These are phyloP conservation scores for Takashimella tepidaria DNA, from an alignment of 1,284 basidiomycete genomes.

Conservation along the genomic window DNA sequence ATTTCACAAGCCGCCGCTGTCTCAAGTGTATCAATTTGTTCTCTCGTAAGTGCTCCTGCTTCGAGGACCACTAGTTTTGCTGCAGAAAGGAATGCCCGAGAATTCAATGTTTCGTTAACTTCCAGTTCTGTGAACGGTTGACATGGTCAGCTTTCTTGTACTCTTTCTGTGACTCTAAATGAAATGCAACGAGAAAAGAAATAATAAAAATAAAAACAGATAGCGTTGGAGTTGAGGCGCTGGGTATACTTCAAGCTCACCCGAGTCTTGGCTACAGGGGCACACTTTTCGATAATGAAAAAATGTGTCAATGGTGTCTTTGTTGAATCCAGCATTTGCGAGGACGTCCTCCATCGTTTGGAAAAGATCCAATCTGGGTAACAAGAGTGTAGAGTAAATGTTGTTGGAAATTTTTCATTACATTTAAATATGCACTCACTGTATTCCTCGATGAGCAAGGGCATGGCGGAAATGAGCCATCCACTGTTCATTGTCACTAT, in stretches of 20 bases:
- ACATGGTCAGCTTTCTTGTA: too few species aligned
- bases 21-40: conserved; percentile 11
- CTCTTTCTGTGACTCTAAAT: too few species aligned
- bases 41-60: conserved; percentile 4
- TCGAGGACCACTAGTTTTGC: conserved; percentile 13
- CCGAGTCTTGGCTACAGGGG: conserved; percentile 2
- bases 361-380: conserved; percentile 9
- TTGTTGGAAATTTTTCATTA: not conserved
- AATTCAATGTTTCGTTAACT: conserved; percentile 7
- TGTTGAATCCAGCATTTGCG: conserved; percentile 10
- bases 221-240: too few species aligned
- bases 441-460: conserved; percentile 7
- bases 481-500: not conserved
- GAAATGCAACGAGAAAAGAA: too few species aligned
- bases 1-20: conserved; percentile 7
- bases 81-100: conserved; percentile 8
- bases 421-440: conserved; percentile 7
- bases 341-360: conserved; percentile 11
- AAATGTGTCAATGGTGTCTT: conserved; percentile 7
- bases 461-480: conserved; percentile 1
- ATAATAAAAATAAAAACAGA: too few species aligned
- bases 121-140: conserved; percentile 1
- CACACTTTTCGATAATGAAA: conserved; percentile 12
- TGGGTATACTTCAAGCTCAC: too few species aligned
- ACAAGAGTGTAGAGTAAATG: too few species aligned